Conservation (phyloP, 768 basidiomycete genomes). For the Trametes sanguinea region DNA sequence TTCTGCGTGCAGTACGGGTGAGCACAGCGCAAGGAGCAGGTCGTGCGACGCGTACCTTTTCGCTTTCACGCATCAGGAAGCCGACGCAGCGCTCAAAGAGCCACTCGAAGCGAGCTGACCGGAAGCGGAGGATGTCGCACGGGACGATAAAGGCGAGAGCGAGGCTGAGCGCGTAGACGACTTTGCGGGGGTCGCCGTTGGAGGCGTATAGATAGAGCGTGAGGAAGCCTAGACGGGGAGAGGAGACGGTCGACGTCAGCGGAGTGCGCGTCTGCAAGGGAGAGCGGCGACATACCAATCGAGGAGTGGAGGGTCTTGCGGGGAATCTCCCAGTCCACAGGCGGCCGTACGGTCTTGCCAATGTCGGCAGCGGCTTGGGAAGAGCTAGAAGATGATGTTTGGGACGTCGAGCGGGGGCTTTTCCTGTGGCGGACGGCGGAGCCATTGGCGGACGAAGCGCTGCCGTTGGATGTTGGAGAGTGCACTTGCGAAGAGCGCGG, state of each 20-base stretch:
- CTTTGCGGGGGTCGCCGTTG: constrained; percentile 47
- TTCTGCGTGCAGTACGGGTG: constrained; percentile 41
- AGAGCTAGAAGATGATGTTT: not conserved
- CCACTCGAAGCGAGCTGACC: constrained; percentile 61
- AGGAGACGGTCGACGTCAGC: constrained; percentile 11
- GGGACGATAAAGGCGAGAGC: constrained; percentile 69
- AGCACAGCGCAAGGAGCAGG: not conserved
- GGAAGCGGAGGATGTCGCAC: constrained; percentile 76
- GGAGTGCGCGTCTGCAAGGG: not conserved
- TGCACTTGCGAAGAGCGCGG: not conserved
- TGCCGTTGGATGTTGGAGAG: constrained; percentile 2
- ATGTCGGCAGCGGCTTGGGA: not conserved
- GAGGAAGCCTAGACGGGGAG: constrained; percentile 54
- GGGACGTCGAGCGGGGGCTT: constrained; percentile 3
- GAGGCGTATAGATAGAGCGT: constrained; percentile 58
- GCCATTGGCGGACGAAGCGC: not conserved
- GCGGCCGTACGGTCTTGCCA: not conserved
- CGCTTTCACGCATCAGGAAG: constrained; percentile 87
- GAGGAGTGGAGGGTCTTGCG: constrained; percentile 85
- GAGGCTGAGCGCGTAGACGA: constrained; percentile 64
- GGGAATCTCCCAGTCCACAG: constrained; percentile 86
- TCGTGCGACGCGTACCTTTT: constrained; percentile 53
- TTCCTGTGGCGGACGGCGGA: constrained; percentile 15
- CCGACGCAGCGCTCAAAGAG: constrained; percentile 74
- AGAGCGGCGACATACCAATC: constrained; percentile 61